Percentiles rank a stretch among this genome's conserved stretches.
Conservation (phyloP, 2,329 filamentous ascomycete species). For the Akanthomyces muscarius region DNA sequence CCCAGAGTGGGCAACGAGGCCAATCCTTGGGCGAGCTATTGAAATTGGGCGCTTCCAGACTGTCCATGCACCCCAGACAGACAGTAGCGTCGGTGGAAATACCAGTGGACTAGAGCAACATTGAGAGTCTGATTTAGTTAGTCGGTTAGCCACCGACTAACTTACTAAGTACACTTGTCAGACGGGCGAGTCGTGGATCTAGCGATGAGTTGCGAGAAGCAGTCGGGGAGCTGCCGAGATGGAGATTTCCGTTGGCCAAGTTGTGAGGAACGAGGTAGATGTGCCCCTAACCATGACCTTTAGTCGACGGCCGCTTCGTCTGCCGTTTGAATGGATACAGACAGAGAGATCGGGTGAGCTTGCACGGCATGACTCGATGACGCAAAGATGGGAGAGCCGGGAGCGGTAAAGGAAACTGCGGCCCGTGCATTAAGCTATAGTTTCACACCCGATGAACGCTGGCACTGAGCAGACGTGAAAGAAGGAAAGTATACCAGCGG, state of each 20-base stretch:
- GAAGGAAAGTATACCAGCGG: neutral
- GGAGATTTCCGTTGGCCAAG: neutral
- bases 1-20: neutral
- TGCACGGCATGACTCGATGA: neutral
- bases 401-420: neutral
- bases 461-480: neutral
- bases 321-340: neutral
- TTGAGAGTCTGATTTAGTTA: neutral
- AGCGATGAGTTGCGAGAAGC: neutral
- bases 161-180: neutral
- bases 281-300: neutral
- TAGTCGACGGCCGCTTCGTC: neutral
- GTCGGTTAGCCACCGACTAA: neutral
- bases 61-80: neutral
- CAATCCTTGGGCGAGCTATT: neutral
- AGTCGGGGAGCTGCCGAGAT: neutral
- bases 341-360: neutral
- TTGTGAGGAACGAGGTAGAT: neutral
- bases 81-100: neutral
- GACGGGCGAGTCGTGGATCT: neutral
- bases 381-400: neutral
- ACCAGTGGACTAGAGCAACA: neutral
- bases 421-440: neutral
- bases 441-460: neutral
- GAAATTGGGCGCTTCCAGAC: slow-evolving; percentile 3